Conservation (phyloP, 257 asterid genomes). For the Plectranthus barbatus region DNA sequence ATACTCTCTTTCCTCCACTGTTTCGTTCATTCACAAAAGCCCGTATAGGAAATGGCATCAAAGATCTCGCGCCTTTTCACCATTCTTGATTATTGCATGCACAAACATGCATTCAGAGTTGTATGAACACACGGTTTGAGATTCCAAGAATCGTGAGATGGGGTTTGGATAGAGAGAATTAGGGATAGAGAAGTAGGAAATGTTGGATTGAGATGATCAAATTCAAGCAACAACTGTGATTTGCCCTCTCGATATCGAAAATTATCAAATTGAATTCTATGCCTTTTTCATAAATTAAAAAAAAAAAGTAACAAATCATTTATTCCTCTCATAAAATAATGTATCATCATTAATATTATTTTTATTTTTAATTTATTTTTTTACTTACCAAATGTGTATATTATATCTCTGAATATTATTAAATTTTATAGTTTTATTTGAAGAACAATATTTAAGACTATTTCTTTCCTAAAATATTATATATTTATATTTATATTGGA, state of each 20-base stretch:
- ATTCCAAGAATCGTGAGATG: slow-evolving; percentile 25
- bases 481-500: too few species aligned
- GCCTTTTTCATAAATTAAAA: too few species aligned
- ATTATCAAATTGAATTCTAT: too few species aligned
- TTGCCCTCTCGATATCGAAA: slow-evolving; percentile 20
- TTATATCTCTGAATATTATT: too few species aligned
- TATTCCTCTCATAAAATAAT: too few species aligned
- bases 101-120: slow-evolving; percentile 22
- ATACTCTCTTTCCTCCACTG: slow-evolving; percentile 7
- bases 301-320: too few species aligned
- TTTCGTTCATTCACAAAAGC: slow-evolving; percentile 6
- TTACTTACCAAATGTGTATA: too few species aligned
- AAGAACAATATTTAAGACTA: too few species aligned
- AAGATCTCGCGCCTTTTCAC: slow-evolving; percentile 19
- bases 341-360: too few species aligned
- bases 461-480: too few species aligned
- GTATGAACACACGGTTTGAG: slow-evolving; percentile 21
- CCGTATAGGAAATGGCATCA: slow-evolving; percentile 26
- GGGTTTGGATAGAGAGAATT: slow-evolving; percentile 19
- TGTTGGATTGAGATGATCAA: slow-evolving; percentile 28
- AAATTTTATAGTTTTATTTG: too few species aligned
- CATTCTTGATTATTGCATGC: slow-evolving; percentile 21
- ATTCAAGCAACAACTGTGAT: slow-evolving; percentile 28
- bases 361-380: too few species aligned
- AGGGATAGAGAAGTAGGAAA: neutral